Evolutionary conservation across 1,284 basidiomycete species (phyloP), one percentile per base, ranked within the genome.

Genomic region (Ustilago lituana): DNA sequence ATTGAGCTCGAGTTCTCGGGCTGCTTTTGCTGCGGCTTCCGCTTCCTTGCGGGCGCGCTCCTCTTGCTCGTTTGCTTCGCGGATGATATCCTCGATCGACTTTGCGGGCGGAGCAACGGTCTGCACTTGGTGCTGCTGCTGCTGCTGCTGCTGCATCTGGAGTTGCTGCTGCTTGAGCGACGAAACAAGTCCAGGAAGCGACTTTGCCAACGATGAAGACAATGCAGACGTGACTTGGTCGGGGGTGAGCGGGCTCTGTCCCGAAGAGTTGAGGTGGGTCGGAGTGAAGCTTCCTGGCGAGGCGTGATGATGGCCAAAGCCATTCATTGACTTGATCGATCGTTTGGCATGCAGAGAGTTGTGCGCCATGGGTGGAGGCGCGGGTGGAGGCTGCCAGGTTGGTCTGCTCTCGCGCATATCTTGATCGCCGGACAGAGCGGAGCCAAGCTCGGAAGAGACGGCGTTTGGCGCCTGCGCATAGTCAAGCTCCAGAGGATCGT

Each of bases 41-140:
- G 64, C 66, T 19, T 64, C 60, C 38, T 61, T 68, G 41, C 71
- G 64, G n/a, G 60, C 61, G 20, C 54, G 45, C 49, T 68, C 75
- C 32, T 74, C 74, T 19, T 68, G 62, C 47, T 74, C 78, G 51
- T 79, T 79, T 4, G 78, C 79, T 23, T 73, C 70, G 15, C 78
- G 70, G 31, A 81, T 81, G 44, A 81, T 81, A 27, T 81, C 79
- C 37, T 76, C 73, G 53, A 81, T 74, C 43, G 74, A 73, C 43
- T 62, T 69, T 5, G 65, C 38, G 1, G 57, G 55, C 36, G 55
- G 45, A n/a, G 59, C 49, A 23, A 35, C 46, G 5, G 62, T 49
- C 15, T 52, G 29, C 20, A 58, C 36, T 19, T 39, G 43, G 1
- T 40, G 58, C 40, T 55, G 56, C 43, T 55, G 62, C 23, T 40